Percentiles rank a stretch among this genome's conserved stretches.
These are phyloP conservation scores for Rubroboletus satanas DNA, from an alignment of 768 basidiomycete genomes.

Conservation along the genomic window DNA sequence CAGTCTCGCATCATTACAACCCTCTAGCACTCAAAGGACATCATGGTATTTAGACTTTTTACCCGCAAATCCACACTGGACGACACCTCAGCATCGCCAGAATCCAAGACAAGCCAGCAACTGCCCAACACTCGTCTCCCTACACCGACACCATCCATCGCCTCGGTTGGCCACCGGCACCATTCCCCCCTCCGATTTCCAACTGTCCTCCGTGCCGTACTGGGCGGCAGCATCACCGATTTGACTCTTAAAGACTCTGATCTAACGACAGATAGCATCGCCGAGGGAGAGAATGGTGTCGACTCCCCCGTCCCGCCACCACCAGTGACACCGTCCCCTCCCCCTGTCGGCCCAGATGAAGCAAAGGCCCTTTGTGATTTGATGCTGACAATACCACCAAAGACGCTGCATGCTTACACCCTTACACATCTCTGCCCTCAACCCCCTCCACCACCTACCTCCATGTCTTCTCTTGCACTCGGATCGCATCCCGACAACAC, in stretches of 20 bases:
- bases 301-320: conserved; percentile 19
- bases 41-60: conserved; percentile 44
- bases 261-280: conserved; percentile 2
- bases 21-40: neutral
- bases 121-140: conserved; percentile 37
- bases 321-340: conserved; percentile 32
- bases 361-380: conserved; percentile 45
- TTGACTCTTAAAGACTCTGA: conserved; percentile 19
- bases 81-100: conserved; percentile 7
- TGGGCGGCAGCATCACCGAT: conserved; percentile 22
- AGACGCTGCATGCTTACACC: conserved; percentile 61
- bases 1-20: neutral
- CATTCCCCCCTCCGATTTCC: conserved; percentile 24
- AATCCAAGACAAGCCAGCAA: conserved; percentile 1
- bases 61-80: conserved; percentile 29
- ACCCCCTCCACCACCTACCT: neutral
- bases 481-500: conserved; percentile 9
- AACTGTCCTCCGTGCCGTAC: conserved; percentile 9
- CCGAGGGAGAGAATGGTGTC: conserved; percentile 2
- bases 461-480: conserved; percentile 11
- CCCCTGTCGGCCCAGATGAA: conserved; percentile 40
- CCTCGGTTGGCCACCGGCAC: conserved; percentile 23
- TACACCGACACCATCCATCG: conserved; percentile 51
- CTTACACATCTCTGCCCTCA: conserved; percentile 43
- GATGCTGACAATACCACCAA: conserved; percentile 59